phyloP scores from a whole-genome alignment of 352 stramenopile species.

The Sclerospora graminicola region DNA sequence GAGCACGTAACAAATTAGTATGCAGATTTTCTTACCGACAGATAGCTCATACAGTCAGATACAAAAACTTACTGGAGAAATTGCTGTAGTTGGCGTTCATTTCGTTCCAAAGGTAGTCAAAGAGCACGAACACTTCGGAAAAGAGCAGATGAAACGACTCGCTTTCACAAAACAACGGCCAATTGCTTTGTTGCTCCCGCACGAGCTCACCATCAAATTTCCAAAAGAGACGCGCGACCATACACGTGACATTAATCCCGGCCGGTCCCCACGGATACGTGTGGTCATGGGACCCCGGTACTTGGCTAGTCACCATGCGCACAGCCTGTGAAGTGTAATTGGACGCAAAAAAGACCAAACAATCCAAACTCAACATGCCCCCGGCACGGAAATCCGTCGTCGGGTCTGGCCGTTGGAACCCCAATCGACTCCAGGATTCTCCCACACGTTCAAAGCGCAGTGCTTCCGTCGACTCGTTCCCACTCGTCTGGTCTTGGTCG shows the following conservation, averaged over 20 bases:
- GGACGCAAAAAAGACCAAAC: conserved; percentile 70
- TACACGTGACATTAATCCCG: conserved; percentile 81
- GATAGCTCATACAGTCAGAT: background rate
- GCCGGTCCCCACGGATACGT: conserved; percentile 79
- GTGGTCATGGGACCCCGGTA: conserved; percentile 68
- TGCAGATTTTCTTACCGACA: background rate
- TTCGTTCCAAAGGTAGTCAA: conserved; percentile 75
- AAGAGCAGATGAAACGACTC: conserved; percentile 74
- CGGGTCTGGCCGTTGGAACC: conserved; percentile 75
- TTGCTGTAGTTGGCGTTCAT: conserved; percentile 82
- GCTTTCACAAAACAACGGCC: conserved; percentile 56
- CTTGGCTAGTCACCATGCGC: conserved; percentile 65
- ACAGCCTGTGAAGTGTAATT: conserved; percentile 58
- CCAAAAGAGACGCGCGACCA: conserved; percentile 73
- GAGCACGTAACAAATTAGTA: conserved; percentile 4
- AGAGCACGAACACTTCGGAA: conserved; percentile 74
- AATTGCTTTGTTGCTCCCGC: conserved; percentile 51
- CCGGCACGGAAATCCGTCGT: conserved; percentile 80
- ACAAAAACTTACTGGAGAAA: conserved; percentile 48
- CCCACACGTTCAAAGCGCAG: conserved; percentile 59
- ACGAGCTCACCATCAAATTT: conserved; percentile 65
- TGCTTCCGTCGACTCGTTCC: background rate
- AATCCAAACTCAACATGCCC: conserved; percentile 70
- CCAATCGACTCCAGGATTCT: conserved; percentile 68
- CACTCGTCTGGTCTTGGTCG: conserved; percentile 6